Percentiles rank a stretch among this genome's conserved stretches.
phyloP scores from a whole-genome alignment of 1,284 basidiomycete species.

The Pterulicium gracile region DNA sequence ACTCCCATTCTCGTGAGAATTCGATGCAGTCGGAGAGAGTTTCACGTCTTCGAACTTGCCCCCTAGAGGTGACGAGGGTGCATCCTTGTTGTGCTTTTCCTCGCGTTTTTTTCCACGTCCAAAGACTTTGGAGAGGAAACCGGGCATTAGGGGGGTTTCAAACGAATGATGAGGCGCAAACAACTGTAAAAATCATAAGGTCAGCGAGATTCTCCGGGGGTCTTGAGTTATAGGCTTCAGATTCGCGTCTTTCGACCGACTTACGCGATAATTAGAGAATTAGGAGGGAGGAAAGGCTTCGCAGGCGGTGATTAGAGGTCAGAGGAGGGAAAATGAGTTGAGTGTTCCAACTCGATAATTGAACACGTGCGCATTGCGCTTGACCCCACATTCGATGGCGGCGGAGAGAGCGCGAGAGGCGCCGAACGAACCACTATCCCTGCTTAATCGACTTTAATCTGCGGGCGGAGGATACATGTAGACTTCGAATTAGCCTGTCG shows the following conservation, averaged over 20 bases:
- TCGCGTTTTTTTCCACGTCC: slow-evolving; percentile 49
- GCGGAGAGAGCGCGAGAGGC: too few relatives aligned
- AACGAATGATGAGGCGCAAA: background rate
- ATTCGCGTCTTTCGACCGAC: background rate
- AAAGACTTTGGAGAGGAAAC: slow-evolving; percentile 67
- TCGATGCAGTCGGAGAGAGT: slow-evolving; percentile 33
- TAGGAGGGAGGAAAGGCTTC: too few relatives aligned
- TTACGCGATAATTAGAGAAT: background rate
- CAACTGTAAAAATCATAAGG: background rate
- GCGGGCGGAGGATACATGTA: too few relatives aligned
- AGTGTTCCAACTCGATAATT: too few relatives aligned
- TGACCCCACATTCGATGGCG: too few relatives aligned
- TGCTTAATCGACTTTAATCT: too few relatives aligned
- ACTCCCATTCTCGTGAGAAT: slow-evolving; percentile 24
- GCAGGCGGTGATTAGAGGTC: too few relatives aligned
- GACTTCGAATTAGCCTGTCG: too few relatives aligned
- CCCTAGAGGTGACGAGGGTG: slow-evolving; percentile 41
- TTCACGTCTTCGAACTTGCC: slow-evolving; percentile 60
- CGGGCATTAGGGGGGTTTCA: slow-evolving; percentile 37
- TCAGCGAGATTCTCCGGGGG: background rate
- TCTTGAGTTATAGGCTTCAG: background rate
- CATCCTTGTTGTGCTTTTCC: slow-evolving; percentile 34
- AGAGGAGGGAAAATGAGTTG: too few relatives aligned
- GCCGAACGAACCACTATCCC: too few relatives aligned
- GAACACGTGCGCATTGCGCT: too few relatives aligned